Conservation (phyloP, 495 filamentous ascomycete genomes). For the Lophiotrema nucula region DNA sequence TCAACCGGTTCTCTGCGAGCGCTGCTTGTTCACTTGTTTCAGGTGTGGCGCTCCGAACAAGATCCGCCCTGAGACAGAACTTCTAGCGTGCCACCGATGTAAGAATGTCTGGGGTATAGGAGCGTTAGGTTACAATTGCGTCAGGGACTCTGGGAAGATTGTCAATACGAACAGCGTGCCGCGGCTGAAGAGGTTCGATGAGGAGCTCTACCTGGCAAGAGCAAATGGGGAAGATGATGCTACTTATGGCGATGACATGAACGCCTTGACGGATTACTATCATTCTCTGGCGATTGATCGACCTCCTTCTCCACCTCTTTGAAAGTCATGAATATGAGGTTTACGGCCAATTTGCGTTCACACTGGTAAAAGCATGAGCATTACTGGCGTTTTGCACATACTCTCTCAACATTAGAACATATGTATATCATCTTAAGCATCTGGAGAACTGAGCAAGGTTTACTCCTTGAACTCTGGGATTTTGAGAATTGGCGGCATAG, state of each 20-base stretch:
- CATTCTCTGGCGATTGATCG: constrained; percentile 10
- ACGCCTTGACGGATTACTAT: constrained; percentile 26
- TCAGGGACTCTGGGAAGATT: not conserved
- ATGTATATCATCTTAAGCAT: no score
- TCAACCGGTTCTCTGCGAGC: constrained; percentile 17
- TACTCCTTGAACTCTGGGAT: no score
- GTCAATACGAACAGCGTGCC: not conserved
- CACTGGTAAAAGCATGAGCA: no score
- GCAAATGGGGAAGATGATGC: not conserved
- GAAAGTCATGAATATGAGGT: no score
- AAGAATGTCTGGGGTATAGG: constrained; percentile 21
- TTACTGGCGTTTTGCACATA: no score
- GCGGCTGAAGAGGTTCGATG: not conserved
- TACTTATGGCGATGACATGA: constrained; percentile 23
- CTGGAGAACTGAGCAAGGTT: no score
- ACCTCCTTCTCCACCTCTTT: constrained; percentile 11
- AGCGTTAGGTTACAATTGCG: constrained; percentile 17
- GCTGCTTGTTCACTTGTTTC: constrained; percentile 34
- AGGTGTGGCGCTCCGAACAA: constrained; percentile 13
- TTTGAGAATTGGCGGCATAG: no score
- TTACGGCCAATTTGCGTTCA: no score
- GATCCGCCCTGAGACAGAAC: not conserved
- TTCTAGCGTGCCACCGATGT: constrained; percentile 2
- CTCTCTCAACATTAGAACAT: no score
- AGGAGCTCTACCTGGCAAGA: not conserved